Evolutionary conservation across 2,329 filamentous ascomycete genomes (phyloP), one percentile per base, ranked within the genome.

Genomic region (Didymella exigua): DNA sequence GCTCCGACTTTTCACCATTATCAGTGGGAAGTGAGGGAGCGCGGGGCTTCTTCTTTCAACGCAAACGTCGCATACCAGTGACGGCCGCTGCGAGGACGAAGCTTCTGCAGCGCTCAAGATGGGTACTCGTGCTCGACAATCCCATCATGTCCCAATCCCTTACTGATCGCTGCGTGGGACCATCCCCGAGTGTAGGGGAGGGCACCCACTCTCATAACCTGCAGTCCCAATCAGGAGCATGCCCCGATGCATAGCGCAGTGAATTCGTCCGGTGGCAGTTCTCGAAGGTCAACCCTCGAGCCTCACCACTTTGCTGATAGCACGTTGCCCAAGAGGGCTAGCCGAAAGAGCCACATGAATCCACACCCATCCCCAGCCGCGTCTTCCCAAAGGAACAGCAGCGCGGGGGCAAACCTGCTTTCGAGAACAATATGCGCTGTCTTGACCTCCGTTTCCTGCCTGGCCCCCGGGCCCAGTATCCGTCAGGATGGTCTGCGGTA

Each of bases 231-330:
- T 69, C 36, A 51, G 68, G 70, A 38, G 59, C 58, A 58, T 66
- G 56, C 54, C 38, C 71, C 71, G 72, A 72, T 63, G 70, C 71
- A 69, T 50, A 56, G 57, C 65, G 64, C 61, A 52, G 56, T 60
- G 60, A 55, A 61, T 63, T 60, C 61, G 62, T 57, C 66, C 62
- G 56, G 59, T 59, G 51, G 60, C 63, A 54, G 49, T 52, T 62
- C 59, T 64, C 60, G 34, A 42, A 41, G 46, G 34, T 48, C 51
- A 53, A 56, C 56, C 60, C 58, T 68, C 61, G 63, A 71, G 65
- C 65, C 69, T 72, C 67, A 70, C 66, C 64, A 64, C 66, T 63
- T 61, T 59, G 55, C 54, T 63, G 57, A 54, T 53, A 57, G 42
- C 45, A 49, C 58, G 54, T 42, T n/a, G 26, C 34, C 61, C 36